Conservation (phyloP, 495 filamentous ascomycete species). For the Aspergillus haitiensis region DNA sequence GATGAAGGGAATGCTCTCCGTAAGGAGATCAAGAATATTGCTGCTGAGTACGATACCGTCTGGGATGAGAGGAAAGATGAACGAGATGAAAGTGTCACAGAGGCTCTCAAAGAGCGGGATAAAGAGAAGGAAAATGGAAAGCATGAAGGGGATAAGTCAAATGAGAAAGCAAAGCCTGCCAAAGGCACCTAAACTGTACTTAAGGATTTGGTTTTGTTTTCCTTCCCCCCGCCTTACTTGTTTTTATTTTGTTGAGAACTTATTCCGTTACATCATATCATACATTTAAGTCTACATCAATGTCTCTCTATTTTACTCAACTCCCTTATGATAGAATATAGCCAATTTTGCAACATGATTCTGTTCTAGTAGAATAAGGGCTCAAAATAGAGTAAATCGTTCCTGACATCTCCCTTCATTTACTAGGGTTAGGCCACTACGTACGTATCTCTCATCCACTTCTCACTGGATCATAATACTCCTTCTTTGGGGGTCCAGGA, state of each 20-base stretch:
- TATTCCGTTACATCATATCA: too few relatives aligned
- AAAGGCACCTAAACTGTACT: constrained; percentile 13
- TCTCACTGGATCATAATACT: constrained; percentile 50
- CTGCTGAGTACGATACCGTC: constrained; percentile 88
- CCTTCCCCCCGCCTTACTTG: not conserved
- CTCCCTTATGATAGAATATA: too few relatives aligned
- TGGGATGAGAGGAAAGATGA: constrained; percentile 86
- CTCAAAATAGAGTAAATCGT: too few relatives aligned
- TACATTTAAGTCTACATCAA: too few relatives aligned
- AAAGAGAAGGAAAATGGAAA: constrained; percentile 51
- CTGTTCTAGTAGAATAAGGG: too few relatives aligned
- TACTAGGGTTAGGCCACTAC: too few relatives aligned
- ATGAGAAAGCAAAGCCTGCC: constrained; percentile 26
- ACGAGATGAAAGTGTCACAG: constrained; percentile 68
- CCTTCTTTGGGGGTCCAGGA: constrained; percentile 33
- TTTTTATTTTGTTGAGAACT: not conserved
- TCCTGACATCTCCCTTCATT: too few relatives aligned
- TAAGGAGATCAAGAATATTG: constrained; percentile 76
- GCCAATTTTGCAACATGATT: too few relatives aligned
- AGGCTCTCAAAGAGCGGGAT: constrained; percentile 63
- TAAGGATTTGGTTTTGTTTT: not conserved
- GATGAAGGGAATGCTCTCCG: constrained; percentile 78
- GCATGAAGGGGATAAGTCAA: constrained; percentile 29
- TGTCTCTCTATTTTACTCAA: too few relatives aligned
- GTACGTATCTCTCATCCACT: constrained; percentile 28